These are phyloP conservation scores for Atkinsonella hypoxylon DNA, from an alignment of 2,329 filamentous ascomycete species.

Conservation along the genomic window DNA sequence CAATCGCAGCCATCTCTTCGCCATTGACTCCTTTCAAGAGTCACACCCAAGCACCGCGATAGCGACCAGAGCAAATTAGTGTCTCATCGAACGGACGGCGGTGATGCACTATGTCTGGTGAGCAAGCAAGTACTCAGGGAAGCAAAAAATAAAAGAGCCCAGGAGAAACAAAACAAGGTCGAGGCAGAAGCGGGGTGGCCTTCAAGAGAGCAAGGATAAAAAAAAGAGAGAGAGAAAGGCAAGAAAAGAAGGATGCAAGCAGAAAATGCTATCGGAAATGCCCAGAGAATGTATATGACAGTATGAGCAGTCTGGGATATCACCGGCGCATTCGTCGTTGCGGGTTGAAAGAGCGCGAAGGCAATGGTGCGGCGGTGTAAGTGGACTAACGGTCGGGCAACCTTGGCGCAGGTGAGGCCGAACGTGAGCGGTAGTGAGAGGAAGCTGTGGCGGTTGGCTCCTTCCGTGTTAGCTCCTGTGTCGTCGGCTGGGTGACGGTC, in stretches of 20 bases:
- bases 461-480: constrained; percentile 1
- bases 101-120: neutral
- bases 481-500: constrained; percentile 1
- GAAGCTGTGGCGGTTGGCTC: neutral
- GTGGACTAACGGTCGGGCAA: constrained; percentile 5
- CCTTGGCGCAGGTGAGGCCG: neutral
- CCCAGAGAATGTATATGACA: neutral
- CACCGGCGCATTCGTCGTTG: neutral
- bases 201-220: neutral
- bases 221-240: neutral
- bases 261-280: neutral
- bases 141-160: neutral
- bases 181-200: neutral
- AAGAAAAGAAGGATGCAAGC: neutral
- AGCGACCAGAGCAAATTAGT: neutral
- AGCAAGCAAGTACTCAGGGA: neutral
- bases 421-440: neutral
- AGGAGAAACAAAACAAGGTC: neutral
- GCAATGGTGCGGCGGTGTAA: constrained; percentile 5
- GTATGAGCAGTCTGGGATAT: neutral
- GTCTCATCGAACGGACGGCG: neutral
- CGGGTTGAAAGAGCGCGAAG: neutral
- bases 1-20: constrained; percentile 39
- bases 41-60: constrained; percentile 1
- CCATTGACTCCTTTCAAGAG: constrained; percentile 32